Evolutionary conservation across 1,139 yeast species (phyloP).

Genomic region (Hansenula anomala): DNA sequence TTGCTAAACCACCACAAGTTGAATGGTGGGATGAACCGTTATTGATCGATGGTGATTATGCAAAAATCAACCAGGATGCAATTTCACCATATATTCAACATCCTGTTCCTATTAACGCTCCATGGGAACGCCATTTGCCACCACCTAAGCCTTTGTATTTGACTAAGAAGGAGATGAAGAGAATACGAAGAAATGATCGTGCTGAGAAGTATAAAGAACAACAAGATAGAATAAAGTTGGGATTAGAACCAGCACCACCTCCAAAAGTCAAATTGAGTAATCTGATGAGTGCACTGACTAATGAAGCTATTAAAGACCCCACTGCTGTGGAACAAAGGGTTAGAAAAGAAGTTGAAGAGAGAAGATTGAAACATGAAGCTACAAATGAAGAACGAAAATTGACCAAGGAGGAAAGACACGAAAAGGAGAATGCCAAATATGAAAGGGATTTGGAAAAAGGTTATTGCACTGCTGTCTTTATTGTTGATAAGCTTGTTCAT

Average conservation of each 20-base stretch:
- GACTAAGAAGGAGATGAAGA: conserved; percentile 74
- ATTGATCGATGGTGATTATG: conserved; percentile 25
- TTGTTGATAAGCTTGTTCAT: conserved; percentile 47
- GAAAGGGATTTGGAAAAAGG: conserved; percentile 53
- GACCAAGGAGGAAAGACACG: conserved; percentile 50
- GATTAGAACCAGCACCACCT: conserved; percentile 82
- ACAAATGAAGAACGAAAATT: conserved; percentile 61
- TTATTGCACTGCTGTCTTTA: conserved; percentile 53
- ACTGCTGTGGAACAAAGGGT: conserved; percentile 79
- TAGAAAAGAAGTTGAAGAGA: conserved; percentile 57
- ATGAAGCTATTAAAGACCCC: conserved; percentile 87
- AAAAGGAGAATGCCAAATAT: conserved; percentile 39
- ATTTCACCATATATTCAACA: conserved; percentile 70
- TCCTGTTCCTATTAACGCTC: conserved; percentile 63
- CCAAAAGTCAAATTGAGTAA: conserved; percentile 84
- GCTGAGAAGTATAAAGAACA: conserved; percentile 59
- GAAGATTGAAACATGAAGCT: conserved; percentile 56
- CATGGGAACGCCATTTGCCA: conserved; percentile 44
- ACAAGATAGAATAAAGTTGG: conserved; percentile 75
- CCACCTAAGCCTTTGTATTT: conserved; percentile 49
- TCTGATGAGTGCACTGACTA: conserved; percentile 78
- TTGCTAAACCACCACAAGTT: conserved; percentile 47
- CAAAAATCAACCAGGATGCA: conserved; percentile 35
- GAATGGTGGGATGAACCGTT: conserved; percentile 85
- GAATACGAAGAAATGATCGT: conserved; percentile 69